Percentiles rank a stretch among this genome's conserved stretches.
Evolutionary conservation across 78 protist genomes (phyloP).

Genomic region (Protostelium mycophagum): DNA sequence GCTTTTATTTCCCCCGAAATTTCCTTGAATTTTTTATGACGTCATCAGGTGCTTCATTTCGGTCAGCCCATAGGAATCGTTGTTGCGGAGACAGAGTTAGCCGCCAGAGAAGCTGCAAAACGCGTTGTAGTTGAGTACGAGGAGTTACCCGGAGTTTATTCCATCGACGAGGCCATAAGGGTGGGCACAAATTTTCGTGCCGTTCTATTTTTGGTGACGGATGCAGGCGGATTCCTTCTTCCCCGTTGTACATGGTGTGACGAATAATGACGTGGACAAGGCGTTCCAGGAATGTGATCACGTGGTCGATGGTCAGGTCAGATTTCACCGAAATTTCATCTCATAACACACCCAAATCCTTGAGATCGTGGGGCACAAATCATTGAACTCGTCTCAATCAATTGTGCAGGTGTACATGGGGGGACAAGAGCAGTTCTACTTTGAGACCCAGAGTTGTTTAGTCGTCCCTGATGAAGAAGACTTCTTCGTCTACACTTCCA

Average conservation of each 20-base stretch:
- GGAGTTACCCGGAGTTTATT: constrained; percentile 46
- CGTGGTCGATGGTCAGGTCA: constrained; percentile 49
- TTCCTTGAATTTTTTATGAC: background rate
- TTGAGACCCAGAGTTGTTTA: constrained; percentile 80
- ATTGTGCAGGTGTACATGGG: constrained; percentile 49
- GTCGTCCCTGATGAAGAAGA: constrained; percentile 85
- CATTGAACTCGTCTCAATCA: too few species aligned
- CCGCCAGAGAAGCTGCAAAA: constrained; percentile 67
- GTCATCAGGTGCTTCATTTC: background rate
- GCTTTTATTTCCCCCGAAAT: constrained; percentile 3
- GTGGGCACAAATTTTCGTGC: background rate
- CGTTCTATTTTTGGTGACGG: background rate
- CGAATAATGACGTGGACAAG: constrained; percentile 61
- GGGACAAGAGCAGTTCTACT: constrained; percentile 96
- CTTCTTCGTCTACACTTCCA: constrained; percentile 46
- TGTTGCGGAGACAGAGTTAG: constrained; percentile 63
- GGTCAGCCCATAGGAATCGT: constrained; percentile 81
- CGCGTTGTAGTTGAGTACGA: constrained; percentile 73
- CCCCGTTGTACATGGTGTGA: constrained; percentile 12
- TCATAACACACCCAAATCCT: background rate
- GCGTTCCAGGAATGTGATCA: constrained; percentile 27
- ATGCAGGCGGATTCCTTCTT: constrained; percentile 11
- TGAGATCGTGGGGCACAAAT: background rate
- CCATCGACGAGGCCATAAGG: constrained; percentile 83
- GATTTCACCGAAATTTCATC: background rate